phyloP scores from a whole-genome alignment of 1,139 yeast species.

The Taphrina confusa region DNA sequence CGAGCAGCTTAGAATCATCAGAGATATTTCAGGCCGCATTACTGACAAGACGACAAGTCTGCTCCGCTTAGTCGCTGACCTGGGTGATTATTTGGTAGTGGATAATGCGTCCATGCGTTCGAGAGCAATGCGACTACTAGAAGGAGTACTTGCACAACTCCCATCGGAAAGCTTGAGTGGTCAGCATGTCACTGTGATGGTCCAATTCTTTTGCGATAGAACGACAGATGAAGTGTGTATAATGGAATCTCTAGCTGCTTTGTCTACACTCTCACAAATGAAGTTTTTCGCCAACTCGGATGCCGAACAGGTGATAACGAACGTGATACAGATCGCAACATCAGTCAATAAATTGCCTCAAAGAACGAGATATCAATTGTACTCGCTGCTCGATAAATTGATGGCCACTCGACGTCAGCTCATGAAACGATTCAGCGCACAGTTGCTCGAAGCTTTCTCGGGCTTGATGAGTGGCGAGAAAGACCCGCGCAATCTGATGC shows the following conservation, averaged over 20 bases:
- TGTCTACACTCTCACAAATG: conserved; percentile 31
- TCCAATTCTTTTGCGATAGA: conserved; percentile 32
- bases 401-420: conserved; percentile 44
- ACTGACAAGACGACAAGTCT: conserved; percentile 42
- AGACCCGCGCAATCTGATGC: conserved; percentile 81
- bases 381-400: conserved; percentile 53
- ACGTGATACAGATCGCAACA: conserved; percentile 14
- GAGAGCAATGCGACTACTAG: conserved; percentile 40
- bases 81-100: conserved; percentile 68
- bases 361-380: conserved; percentile 62
- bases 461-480: conserved; percentile 83
- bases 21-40: background rate
- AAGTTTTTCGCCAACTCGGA: conserved; percentile 16
- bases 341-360: conserved; percentile 54
- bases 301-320: background rate
- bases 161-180: conserved; percentile 28
- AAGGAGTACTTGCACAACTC: background rate
- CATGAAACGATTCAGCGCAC: conserved; percentile 46
- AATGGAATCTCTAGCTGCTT: conserved; percentile 17
- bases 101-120: conserved; percentile 60
- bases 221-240: conserved; percentile 28
- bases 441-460: conserved; percentile 59
- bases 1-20: background rate
- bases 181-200: conserved; percentile 29
- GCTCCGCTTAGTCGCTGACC: conserved; percentile 55